Evolutionary conservation across 2,329 filamentous ascomycete species (phyloP).

Genomic region (Sordariomycetes sp.): DNA sequence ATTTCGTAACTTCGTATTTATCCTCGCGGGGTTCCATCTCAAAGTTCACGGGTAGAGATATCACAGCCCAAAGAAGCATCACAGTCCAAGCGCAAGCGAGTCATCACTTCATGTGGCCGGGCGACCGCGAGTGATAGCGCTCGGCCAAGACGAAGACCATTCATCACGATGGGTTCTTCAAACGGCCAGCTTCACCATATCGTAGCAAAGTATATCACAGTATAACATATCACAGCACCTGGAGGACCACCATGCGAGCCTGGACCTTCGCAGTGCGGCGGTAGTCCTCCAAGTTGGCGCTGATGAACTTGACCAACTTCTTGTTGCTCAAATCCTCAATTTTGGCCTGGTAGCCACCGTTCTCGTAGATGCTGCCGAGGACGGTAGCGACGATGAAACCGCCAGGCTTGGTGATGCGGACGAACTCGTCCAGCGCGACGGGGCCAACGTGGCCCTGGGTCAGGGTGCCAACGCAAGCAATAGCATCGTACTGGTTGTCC

Average conservation of each 20-base stretch:
- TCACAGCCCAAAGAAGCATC: too few relatives aligned
- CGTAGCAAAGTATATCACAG: too few relatives aligned
- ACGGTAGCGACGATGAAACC: constrained; percentile 43
- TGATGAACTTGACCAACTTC: constrained; percentile 17
- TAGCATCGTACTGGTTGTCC: constrained; percentile 35
- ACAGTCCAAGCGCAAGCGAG: too few relatives aligned
- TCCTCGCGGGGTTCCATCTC: too few relatives aligned
- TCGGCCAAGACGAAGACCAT: too few relatives aligned
- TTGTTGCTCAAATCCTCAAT: constrained; percentile 24
- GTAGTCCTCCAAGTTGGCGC: constrained; percentile 20
- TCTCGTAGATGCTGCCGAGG: constrained; percentile 37
- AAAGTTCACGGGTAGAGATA: too few relatives aligned
- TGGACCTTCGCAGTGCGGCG: constrained; percentile 17
- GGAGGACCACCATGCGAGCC: constrained; percentile 20
- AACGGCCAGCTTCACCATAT: background rate
- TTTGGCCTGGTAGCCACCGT: constrained; percentile 34
- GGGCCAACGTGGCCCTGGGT: constrained; percentile 47
- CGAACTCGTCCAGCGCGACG: constrained; percentile 36
- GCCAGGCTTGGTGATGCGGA: constrained; percentile 33
- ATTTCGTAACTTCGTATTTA: too few relatives aligned
- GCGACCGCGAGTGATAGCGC: too few relatives aligned
- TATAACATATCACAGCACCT: constrained; percentile 11
- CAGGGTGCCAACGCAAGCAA: constrained; percentile 45
- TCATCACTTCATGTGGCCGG: too few relatives aligned
- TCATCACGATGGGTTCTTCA: too few relatives aligned